Evolutionary conservation across 2,329 filamentous ascomycete genomes (phyloP), one percentile per base, ranked within the genome.

Genomic region (Stromatinia cepivora): DNA sequence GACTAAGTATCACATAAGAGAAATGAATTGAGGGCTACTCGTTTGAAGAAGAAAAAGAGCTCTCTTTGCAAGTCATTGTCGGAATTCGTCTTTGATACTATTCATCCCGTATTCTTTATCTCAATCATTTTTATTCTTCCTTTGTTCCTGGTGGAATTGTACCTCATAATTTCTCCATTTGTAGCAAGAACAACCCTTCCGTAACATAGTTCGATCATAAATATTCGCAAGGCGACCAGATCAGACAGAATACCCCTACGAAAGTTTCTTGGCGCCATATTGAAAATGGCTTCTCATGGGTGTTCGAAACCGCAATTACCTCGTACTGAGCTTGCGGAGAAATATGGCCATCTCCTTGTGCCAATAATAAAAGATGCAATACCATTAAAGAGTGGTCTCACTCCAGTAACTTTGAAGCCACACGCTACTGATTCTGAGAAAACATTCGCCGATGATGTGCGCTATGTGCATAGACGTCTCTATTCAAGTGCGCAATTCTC

Each of bases 361-460:
- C 9, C n/a, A 17, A 28, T 11, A 2, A 20, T 70, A n/a, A 20
- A 42, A 48, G 48, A 28, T 28, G 15, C 56, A 13, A 31, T 57
- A 36, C 69, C 69, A 36, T 50, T 58, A n/a, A 70, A 70, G 59
- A 68, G 65, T 31, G 66, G 34, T 15, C 52, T 68, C 22, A 70
- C 69, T 6, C 66, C 69, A 9, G 45, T 70, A 22, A 54, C 42
- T 25, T 48, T 15, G 28, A 56, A 36, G 25, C 39, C 52, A 13
- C 15, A 45, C 48, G 13, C 39, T 42, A 58, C 64, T 3, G 0
- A n/a, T 31, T 4, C 17, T 2, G 36, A 66, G 31, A 46, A 4
- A 48, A n/a, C 7, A 20, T 45, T 66, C 10, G 64, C 25, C 1
- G 64, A 66, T 34, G 53, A 66, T 66, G 42, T 66, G 52, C 64